Evolutionary conservation across 169 alveolate genomes (phyloP), one percentile per base, ranked within the genome.

Genomic region (Theileria luwenshuni): DNA sequence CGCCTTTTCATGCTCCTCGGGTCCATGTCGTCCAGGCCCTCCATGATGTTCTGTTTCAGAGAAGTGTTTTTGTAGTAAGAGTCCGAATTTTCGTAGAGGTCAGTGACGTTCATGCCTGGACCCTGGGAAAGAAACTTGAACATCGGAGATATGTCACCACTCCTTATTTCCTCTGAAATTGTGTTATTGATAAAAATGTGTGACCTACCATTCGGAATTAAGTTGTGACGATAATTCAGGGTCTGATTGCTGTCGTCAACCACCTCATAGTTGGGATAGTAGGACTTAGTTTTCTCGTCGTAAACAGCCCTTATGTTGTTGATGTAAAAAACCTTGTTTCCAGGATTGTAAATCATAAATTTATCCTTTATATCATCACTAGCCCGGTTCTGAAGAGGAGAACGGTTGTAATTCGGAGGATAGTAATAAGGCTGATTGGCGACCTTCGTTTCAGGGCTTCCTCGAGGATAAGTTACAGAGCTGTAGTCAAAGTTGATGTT

Each of bases 241-340:
- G 10, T 56, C 15, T 38, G 32, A 56, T 56, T 56, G 65, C 30
- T 56, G 21, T 56, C 43, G 30, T 56, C 65, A 8, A 28, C 65
- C 32, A 56, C 65, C 65, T 56, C 47, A 56, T 56, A 56, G 30
- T 56, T 56, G 65, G 65, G 65, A 56, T 56, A 21, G 32, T 56
- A 56, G 32, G 65, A 28, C 47, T 56, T 56, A 25, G 65, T 56
- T 56, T 56, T 25, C 17, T 56, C 65, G 38, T 56, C 65, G 30
- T 23, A 56, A 15, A n/a, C 65, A 23, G 32, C 47, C 19, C 25
- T 15, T 15, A 56, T 56, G 23, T 28, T 17, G 32, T 56, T 27
- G 38, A 56, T 27, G 38, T 56, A 56, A 56, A 25, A 32, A 27
- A 56, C 38, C 19, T 15, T 38, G 21, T 56, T 56, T 15, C 30